Evolutionary conservation across 352 stramenopile genomes (phyloP).

Genomic region (Phytophthora hibernalis): DNA sequence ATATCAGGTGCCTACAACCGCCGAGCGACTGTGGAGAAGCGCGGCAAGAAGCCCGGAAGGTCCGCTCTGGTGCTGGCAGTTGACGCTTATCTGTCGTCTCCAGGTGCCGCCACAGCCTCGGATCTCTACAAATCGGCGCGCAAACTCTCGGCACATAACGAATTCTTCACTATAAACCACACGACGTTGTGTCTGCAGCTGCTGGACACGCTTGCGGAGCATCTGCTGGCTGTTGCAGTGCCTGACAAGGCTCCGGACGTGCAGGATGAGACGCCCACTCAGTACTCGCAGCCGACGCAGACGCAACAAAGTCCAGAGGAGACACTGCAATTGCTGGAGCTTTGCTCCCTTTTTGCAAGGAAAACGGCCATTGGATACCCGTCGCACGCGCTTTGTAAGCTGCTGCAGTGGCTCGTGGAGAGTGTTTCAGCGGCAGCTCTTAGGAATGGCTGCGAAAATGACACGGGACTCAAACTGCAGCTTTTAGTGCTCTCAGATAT

Average conservation of each 20-base stretch:
- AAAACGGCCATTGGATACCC: slow-evolving; percentile 72
- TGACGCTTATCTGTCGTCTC: slow-evolving; percentile 49
- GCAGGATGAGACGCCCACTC: slow-evolving; percentile 22
- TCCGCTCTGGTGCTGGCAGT: slow-evolving; percentile 47
- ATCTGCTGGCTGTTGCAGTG: slow-evolving; percentile 41
- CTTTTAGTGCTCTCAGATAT: slow-evolving; percentile 73
- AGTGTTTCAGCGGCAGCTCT: slow-evolving; percentile 54
- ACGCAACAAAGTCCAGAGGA: slow-evolving; percentile 34
- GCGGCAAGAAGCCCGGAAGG: slow-evolving; percentile 25
- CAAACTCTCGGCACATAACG: slow-evolving; percentile 44
- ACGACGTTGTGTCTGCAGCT: slow-evolving; percentile 53
- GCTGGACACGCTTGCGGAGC: slow-evolving; percentile 67
- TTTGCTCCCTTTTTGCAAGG: slow-evolving; percentile 63
- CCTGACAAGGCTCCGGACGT: slow-evolving; percentile 8
- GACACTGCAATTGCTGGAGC: slow-evolving; percentile 62
- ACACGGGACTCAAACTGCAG: slow-evolving; percentile 68
- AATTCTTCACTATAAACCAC: slow-evolving; percentile 59
- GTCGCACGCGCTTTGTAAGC: slow-evolving; percentile 69
- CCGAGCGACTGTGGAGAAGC: slow-evolving; percentile 23
- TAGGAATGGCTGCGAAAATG: slow-evolving; percentile 49
- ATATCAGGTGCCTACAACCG: slow-evolving; percentile 20
- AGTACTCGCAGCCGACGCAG: slow-evolving; percentile 43
- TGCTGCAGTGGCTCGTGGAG: slow-evolving; percentile 70
- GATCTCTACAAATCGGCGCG: slow-evolving; percentile 55
- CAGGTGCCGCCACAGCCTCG: slow-evolving; percentile 37